Evolutionary conservation across 2,329 filamentous ascomycete species (phyloP).

Genomic region (Hymenoscyphus occultus): DNA sequence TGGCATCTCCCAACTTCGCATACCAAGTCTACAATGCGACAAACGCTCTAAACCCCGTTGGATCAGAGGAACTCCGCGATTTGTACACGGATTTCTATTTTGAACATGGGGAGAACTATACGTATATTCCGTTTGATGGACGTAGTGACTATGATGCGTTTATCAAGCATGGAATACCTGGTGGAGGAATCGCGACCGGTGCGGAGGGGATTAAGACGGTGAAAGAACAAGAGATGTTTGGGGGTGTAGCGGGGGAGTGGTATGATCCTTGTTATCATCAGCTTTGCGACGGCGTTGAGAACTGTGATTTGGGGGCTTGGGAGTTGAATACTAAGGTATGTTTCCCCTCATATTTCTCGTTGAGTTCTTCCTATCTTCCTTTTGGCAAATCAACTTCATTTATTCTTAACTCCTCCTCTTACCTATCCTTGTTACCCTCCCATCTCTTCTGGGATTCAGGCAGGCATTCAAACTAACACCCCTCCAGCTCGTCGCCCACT

Average conservation of each 20-base stretch:
- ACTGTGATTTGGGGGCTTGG: conserved; percentile 58
- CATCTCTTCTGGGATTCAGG: background rate
- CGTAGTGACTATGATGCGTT: conserved; percentile 78
- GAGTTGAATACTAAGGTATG: conserved; percentile 55
- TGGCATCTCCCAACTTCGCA: conserved; percentile 61
- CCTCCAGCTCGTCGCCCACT: conserved; percentile 57
- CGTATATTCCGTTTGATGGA: conserved; percentile 71
- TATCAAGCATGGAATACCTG: conserved; percentile 67
- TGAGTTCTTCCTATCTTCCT: background rate
- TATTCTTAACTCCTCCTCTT: background rate
- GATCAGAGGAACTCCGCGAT: conserved; percentile 55
- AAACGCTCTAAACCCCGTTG: conserved; percentile 13
- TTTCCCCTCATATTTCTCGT: background rate
- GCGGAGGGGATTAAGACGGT: conserved; percentile 73
- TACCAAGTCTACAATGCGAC: conserved; percentile 62
- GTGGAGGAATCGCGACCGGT: conserved; percentile 72
- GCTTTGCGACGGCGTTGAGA: conserved; percentile 55
- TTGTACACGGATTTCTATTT: conserved; percentile 57
- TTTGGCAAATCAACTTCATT: background rate
- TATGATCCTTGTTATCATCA: conserved; percentile 60
- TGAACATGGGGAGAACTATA: conserved; percentile 59
- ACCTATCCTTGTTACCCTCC: background rate
- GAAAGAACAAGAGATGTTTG: conserved; percentile 60
- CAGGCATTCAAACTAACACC: background rate
- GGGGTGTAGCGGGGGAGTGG: conserved; percentile 60